These are phyloP conservation scores for Oryza meyeriana DNA, from an alignment of 176 grass and related monocot genomes.

Conservation along the genomic window DNA sequence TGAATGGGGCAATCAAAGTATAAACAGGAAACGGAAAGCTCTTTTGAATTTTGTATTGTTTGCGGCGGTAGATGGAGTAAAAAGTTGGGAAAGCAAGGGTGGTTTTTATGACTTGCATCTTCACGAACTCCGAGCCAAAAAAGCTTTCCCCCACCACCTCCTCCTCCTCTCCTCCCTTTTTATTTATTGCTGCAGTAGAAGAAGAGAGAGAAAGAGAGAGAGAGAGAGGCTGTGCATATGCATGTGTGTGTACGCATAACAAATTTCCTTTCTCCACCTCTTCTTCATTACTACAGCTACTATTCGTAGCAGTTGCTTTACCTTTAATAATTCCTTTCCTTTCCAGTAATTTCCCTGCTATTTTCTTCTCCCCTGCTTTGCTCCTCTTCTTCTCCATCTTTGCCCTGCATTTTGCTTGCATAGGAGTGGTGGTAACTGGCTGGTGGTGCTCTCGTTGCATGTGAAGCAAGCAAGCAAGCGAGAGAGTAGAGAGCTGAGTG, in stretches of 20 bases:
- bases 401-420: neutral
- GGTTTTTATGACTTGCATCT: slow-evolving; percentile 33
- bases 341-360: slow-evolving; percentile 43
- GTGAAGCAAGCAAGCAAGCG: slow-evolving; percentile 23
- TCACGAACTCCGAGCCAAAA: slow-evolving; percentile 39
- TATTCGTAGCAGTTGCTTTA: neutral
- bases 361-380: neutral
- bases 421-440: neutral
- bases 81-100: slow-evolving; percentile 25
- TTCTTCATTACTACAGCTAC: slow-evolving; percentile 32
- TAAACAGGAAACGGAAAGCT: neutral
- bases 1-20: neutral
- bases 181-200: neutral
- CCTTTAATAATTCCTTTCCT: slow-evolving; percentile 24
- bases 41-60: slow-evolving; percentile 18
- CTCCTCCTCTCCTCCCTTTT: neutral
- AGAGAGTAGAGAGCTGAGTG: no score
- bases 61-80: slow-evolving; percentile 18
- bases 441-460: slow-evolving; percentile 20
- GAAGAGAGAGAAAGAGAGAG: neutral
- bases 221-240: neutral
- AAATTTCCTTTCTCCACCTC: slow-evolving; percentile 13
- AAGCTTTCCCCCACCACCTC: slow-evolving; percentile 26
- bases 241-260: slow-evolving; percentile 36
- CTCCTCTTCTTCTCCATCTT: neutral